phyloP scores from a whole-genome alignment of 169 alveolate genomes.

The Babesia caballi region DNA sequence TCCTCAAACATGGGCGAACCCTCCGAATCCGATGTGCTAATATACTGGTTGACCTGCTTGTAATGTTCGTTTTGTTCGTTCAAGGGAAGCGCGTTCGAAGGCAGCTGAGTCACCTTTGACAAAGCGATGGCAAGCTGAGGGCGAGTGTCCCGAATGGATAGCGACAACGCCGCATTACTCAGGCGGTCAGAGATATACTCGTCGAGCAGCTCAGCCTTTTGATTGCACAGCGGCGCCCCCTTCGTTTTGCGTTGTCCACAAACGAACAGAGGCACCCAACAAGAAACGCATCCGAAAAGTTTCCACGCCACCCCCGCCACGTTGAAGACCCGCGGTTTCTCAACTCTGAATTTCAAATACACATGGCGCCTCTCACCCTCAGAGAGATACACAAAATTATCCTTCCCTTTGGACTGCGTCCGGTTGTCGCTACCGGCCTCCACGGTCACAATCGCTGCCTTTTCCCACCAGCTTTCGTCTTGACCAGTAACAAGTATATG shows the following conservation, averaged over 20 bases:
- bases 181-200: not conserved
- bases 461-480: constrained; percentile 30
- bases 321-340: constrained; percentile 9
- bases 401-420: not conserved
- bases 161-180: constrained; percentile 4
- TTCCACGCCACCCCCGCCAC: constrained; percentile 56
- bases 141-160: not conserved
- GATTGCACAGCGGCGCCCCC: not conserved
- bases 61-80: not conserved
- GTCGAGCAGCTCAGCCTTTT: not conserved
- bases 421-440: not conserved
- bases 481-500: constrained; percentile 23
- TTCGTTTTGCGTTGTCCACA: constrained; percentile 31
- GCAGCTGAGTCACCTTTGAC: constrained; percentile 23
- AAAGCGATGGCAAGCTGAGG: constrained; percentile 17
- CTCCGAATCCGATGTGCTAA: not conserved
- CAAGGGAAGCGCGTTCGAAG: constrained; percentile 2
- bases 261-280: constrained; percentile 57
- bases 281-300: constrained; percentile 34
- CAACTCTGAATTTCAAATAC: constrained; percentile 25
- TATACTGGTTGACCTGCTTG: not conserved
- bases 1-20: not conserved
- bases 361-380: constrained; percentile 35
- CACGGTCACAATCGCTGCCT: not conserved
- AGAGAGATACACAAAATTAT: constrained; percentile 14